Conservation (phyloP, 257 asterid genomes). For the Solanum sitiens region DNA sequence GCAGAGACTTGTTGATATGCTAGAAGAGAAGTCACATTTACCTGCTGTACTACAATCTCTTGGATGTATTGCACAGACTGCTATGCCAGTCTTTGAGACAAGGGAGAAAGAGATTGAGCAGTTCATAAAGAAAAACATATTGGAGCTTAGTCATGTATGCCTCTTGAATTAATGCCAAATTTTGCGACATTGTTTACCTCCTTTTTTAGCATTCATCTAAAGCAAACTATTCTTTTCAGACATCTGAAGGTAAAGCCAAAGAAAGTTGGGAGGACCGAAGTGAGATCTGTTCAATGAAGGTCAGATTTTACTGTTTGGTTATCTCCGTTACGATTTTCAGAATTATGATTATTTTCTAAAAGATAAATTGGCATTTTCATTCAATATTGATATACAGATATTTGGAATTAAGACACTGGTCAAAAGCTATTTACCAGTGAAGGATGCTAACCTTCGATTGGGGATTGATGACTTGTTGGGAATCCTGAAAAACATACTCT, state of each 20-base stretch:
- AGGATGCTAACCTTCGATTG: constrained; percentile 88
- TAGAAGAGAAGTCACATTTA: constrained; percentile 74
- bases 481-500: constrained; percentile 65
- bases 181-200: neutral
- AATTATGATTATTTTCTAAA: neutral
- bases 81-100: constrained; percentile 97
- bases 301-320: constrained; percentile 1
- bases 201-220: constrained; percentile 7
- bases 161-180: neutral
- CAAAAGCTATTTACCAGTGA: constrained; percentile 91
- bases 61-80: constrained; percentile 97
- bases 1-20: constrained; percentile 96
- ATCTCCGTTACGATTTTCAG: neutral
- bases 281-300: constrained; percentile 88
- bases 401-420: constrained; percentile 90
- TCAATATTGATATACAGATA: constrained; percentile 36
- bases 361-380: neutral
- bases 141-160: constrained; percentile 69
- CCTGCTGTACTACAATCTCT: constrained; percentile 98
- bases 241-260: constrained; percentile 36
- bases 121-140: constrained; percentile 67
- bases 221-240: constrained; percentile 31
- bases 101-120: constrained; percentile 80
- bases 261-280: constrained; percentile 86
- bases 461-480: constrained; percentile 70